phyloP scores from a whole-genome alignment of 805 yeast species.

The Grigorovia yakushimaensis region DNA sequence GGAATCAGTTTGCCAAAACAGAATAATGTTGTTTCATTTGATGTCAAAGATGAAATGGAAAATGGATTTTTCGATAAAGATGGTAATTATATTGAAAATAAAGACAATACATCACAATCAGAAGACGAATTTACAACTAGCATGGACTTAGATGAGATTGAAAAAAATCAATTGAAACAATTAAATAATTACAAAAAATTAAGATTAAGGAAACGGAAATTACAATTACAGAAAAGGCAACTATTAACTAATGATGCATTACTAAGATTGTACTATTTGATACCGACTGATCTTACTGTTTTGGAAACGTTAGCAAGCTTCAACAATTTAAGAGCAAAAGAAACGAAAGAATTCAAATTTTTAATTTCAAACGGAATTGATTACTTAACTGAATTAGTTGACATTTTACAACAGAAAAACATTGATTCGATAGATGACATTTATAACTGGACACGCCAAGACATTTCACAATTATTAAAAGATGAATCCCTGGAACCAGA shows the following conservation, averaged over 20 bases:
- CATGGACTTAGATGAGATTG: not conserved
- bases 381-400: slow-evolving; percentile 36
- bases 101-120: slow-evolving; percentile 1
- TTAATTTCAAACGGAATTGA: slow-evolving; percentile 24
- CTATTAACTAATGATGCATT: slow-evolving; percentile 25
- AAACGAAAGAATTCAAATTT: slow-evolving; percentile 4
- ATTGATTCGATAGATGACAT: slow-evolving; percentile 23
- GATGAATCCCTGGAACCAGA: slow-evolving; percentile 21
- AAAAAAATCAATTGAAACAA: slow-evolving; percentile 21
- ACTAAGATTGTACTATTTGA: slow-evolving; percentile 22
- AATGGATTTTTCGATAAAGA: slow-evolving; percentile 42
- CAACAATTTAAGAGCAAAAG: slow-evolving; percentile 20
- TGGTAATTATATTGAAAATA: slow-evolving; percentile 35
- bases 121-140: not conserved
- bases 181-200: slow-evolving; percentile 7
- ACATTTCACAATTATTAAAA: slow-evolving; percentile 22
- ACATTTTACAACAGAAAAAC: slow-evolving; percentile 33
- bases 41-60: slow-evolving; percentile 39
- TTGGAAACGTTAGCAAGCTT: slow-evolving; percentile 37
- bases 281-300: slow-evolving; percentile 42
- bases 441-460: slow-evolving; percentile 38
- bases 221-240: slow-evolving; percentile 9
- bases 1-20: slow-evolving; percentile 4
- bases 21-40: slow-evolving; percentile 37
- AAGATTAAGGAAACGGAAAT: slow-evolving; percentile 17